A percentile compares a stretch with the other conserved stretches of the same genome.
These are phyloP conservation scores for Taphrina wiesneri DNA, from an alignment of 1,139 yeast species.

Conservation along the genomic window DNA sequence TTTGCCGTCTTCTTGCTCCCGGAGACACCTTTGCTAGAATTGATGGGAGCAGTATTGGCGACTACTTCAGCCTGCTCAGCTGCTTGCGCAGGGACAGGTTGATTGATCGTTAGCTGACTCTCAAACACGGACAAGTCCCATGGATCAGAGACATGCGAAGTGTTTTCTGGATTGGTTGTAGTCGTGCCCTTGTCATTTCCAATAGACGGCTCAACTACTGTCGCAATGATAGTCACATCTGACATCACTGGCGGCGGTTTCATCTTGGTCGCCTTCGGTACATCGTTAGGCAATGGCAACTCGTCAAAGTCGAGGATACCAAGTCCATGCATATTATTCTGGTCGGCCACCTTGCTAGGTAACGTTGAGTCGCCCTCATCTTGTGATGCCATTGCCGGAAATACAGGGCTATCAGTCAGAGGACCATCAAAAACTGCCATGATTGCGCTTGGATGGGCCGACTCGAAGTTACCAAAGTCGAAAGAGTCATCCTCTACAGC, in stretches of 20 bases:
- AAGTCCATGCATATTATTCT: background rate
- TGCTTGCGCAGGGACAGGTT: background rate
- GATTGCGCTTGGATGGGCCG: conserved; percentile 3
- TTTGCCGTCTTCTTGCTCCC: background rate
- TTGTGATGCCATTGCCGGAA: background rate
- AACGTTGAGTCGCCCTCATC: too few relatives aligned
- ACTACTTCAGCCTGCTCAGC: background rate
- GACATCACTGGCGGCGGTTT: background rate
- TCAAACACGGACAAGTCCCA: conserved; percentile 27
- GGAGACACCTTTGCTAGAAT: background rate
- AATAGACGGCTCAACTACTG: too few relatives aligned
- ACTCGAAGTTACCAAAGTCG: conserved; percentile 14
- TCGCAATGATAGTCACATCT: too few relatives aligned
- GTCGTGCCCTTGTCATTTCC: background rate
- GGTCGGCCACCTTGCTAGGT: background rate
- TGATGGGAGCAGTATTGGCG: background rate
- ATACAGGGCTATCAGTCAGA: background rate
- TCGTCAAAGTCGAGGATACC: background rate
- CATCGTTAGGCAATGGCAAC: background rate
- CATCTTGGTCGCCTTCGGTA: background rate
- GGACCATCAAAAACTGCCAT: background rate
- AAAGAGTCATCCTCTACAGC: background rate
- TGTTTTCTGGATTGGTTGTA: background rate
- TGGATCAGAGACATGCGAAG: background rate
- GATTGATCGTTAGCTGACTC: background rate